A percentile compares a stretch with the other conserved stretches of the same genome.
phyloP scores from a whole-genome alignment of 1,284 basidiomycete genomes.

The Ceratobasidium papillatum region DNA sequence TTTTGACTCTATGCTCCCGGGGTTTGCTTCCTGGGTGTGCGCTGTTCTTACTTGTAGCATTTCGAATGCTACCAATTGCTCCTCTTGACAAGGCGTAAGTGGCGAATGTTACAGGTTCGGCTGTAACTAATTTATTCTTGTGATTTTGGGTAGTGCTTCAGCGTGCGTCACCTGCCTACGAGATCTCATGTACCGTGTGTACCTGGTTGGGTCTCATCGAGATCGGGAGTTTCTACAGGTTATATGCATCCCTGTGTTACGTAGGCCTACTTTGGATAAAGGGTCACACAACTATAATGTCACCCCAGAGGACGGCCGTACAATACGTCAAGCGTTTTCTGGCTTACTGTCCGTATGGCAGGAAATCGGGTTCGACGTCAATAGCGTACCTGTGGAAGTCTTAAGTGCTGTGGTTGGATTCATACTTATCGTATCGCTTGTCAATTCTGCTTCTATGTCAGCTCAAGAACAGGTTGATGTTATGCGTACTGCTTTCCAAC shows the following conservation, averaged over 20 bases:
- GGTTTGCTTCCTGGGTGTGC: slow-evolving; percentile 1
- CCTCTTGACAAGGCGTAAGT: not conserved
- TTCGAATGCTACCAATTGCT: not conserved
- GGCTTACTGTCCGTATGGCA: not conserved
- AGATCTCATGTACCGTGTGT: not conserved
- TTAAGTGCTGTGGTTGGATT: not conserved
- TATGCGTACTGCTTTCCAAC: not conserved
- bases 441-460: not conserved
- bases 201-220: not conserved
- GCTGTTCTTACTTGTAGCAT: not conserved
- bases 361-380: no score
- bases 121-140: not conserved
- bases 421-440: not conserved
- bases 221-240: not conserved
- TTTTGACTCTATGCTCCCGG: not conserved
- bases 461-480: not conserved
- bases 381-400: not conserved
- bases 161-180: not conserved
- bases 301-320: not conserved
- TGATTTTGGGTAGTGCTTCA: not conserved
- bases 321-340: not conserved
- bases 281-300: not conserved
- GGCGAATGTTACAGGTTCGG: no score
- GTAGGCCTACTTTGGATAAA: not conserved
- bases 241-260: not conserved